phyloP scores from a whole-genome alignment of 2,329 filamentous ascomycete genomes.

The Phialophora verrucosa region DNA sequence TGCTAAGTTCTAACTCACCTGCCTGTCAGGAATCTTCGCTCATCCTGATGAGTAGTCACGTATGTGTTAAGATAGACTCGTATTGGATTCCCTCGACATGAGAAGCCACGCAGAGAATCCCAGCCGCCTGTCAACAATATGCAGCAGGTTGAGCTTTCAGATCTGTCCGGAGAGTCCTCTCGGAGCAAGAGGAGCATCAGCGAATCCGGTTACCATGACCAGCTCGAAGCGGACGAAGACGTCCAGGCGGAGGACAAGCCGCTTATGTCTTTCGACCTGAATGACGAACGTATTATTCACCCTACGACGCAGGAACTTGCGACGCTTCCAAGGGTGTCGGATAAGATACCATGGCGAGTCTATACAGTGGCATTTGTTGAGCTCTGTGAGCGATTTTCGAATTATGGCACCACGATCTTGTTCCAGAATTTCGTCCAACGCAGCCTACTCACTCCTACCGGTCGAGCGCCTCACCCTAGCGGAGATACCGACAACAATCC shows the following conservation, averaged over 20 bases:
- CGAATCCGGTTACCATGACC: not conserved
- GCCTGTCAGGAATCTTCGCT: no score
- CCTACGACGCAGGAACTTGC: conserved; percentile 46
- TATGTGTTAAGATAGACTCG: not conserved
- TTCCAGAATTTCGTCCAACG: conserved; percentile 68
- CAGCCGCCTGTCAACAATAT: not conserved
- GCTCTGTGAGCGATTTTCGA: conserved; percentile 76
- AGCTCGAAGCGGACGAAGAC: conserved; percentile 1
- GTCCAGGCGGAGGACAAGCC: conserved; percentile 16
- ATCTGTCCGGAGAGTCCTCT: conserved; percentile 5
- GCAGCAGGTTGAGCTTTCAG: conserved; percentile 10
- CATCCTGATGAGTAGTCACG: not conserved
- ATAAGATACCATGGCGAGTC: conserved; percentile 68
- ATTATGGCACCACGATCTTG: conserved; percentile 73
- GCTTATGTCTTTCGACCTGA: not conserved
- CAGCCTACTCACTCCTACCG: conserved; percentile 60
- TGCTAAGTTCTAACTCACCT: not conserved
- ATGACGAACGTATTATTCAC: conserved; percentile 29
- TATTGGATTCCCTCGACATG: not conserved
- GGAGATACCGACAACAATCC: conserved; percentile 55
- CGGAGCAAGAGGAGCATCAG: not conserved
- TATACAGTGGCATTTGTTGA: conserved; percentile 76
- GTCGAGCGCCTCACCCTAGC: conserved; percentile 47
- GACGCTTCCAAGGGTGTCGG: conserved; percentile 49
- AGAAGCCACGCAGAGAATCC: not conserved